phyloP scores from a whole-genome alignment of 208 protist species.

The Acanthamoeba castellanii region DNA sequence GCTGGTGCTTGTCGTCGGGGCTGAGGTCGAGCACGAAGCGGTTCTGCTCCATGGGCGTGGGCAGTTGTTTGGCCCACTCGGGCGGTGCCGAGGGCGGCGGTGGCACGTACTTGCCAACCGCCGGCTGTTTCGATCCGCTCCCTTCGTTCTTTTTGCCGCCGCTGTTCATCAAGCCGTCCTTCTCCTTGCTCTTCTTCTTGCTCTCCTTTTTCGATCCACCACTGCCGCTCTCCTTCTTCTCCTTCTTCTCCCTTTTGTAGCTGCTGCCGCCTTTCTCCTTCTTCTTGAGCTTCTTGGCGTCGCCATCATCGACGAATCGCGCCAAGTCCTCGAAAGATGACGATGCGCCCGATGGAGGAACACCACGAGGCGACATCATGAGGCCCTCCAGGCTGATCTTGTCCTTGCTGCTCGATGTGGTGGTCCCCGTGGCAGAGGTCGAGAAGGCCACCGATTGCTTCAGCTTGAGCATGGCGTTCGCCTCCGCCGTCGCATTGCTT shows the following conservation, averaged over 20 bases:
- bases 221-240: too few relatives aligned
- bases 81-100: neutral
- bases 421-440: neutral
- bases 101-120: neutral
- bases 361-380: neutral
- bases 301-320: neutral
- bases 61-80: neutral
- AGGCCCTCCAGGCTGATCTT: neutral
- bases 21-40: constrained; percentile 16
- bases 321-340: neutral
- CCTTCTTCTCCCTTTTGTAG: too few relatives aligned
- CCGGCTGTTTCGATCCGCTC: neutral
- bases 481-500: too few relatives aligned
- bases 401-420: neutral
- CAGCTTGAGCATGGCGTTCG: neutral
- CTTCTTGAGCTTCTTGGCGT: too few relatives aligned
- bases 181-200: neutral
- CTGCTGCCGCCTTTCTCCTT: too few relatives aligned
- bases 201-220: neutral
- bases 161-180: neutral
- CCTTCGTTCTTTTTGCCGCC: neutral
- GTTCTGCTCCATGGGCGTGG: constrained; percentile 14
- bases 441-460: neutral
- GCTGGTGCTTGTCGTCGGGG: neutral
- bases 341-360: neutral